Evolutionary conservation across 768 basidiomycete genomes (phyloP).

Genomic region (Boletus reticulatus): DNA sequence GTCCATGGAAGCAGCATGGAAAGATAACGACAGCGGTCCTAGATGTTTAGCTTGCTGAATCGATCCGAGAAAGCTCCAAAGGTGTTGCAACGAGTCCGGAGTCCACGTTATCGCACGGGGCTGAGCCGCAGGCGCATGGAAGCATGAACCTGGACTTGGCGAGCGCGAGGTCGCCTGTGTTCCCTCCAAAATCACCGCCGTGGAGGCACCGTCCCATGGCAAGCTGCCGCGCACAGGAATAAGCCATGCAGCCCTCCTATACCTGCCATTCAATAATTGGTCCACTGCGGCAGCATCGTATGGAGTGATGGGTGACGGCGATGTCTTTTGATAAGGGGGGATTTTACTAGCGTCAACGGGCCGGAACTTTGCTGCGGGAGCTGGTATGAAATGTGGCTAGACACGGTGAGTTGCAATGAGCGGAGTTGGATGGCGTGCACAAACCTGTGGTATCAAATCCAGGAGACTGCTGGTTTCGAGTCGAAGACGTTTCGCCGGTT

Average conservation of each 20-base stretch:
- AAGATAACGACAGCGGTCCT: conserved; percentile 50
- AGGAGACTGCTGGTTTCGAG: conserved; percentile 36
- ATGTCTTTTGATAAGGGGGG: conserved; percentile 34
- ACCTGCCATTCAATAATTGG: conserved; percentile 28
- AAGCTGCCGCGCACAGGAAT: conserved; percentile 54
- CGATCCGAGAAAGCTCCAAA: conserved; percentile 51
- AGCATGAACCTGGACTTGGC: conserved; percentile 19
- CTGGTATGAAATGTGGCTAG: conserved; percentile 25
- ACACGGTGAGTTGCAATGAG: conserved; percentile 11
- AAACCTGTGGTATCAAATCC: conserved; percentile 45
- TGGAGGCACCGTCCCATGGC: conserved; percentile 47
- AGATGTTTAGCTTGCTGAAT: conserved; percentile 37
- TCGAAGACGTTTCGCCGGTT: conserved; percentile 32
- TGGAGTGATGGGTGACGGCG: conserved; percentile 37
- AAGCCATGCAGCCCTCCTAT: conserved; percentile 52
- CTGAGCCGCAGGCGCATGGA: conserved; percentile 16
- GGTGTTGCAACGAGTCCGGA: conserved; percentile 34
- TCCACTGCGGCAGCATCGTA: conserved; percentile 32
- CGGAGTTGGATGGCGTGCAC: conserved; percentile 11
- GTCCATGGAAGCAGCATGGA: conserved; percentile 36
- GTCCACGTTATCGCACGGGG: conserved; percentile 47
- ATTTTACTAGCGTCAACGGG: conserved; percentile 21
- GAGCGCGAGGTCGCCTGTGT: conserved; percentile 15
- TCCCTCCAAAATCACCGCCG: conserved; percentile 39
- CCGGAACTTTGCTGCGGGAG: conserved; percentile 12